Conservation (phyloP, 2,329 filamentous ascomycete species). For the Lasiodiplodia theobromae region DNA sequence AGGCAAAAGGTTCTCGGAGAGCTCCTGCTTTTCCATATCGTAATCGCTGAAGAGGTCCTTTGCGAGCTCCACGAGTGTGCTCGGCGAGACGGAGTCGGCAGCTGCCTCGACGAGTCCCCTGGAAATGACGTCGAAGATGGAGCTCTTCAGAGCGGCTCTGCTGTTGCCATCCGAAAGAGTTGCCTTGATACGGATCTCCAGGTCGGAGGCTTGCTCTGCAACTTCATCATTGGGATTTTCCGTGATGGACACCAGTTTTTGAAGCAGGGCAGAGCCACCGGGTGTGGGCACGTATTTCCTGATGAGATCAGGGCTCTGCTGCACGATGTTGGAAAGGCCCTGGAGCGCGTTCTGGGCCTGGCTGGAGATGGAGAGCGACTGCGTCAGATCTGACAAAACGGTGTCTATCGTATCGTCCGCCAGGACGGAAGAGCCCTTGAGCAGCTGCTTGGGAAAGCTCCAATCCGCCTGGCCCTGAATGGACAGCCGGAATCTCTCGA, state of each 20-base stretch:
- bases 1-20: slow-evolving; percentile 63
- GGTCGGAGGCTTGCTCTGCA: slow-evolving; percentile 50
- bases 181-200: slow-evolving; percentile 48
- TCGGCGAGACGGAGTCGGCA: slow-evolving; percentile 55
- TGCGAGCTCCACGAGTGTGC: slow-evolving; percentile 63
- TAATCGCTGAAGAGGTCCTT: slow-evolving; percentile 53
- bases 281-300: slow-evolving; percentile 52
- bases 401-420: slow-evolving; percentile 46
- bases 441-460: slow-evolving; percentile 46
- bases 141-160: slow-evolving; percentile 50
- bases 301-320: slow-evolving; percentile 50
- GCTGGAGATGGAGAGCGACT: slow-evolving; percentile 47
- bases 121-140: slow-evolving; percentile 61
- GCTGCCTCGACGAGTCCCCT: slow-evolving; percentile 58
- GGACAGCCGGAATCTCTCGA: slow-evolving; percentile 39
- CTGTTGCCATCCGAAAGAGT: slow-evolving; percentile 43
- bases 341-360: slow-evolving; percentile 48
- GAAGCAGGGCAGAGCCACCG: slow-evolving; percentile 59
- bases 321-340: slow-evolving; percentile 55
- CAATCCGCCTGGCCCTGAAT: slow-evolving; percentile 44
- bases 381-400: slow-evolving; percentile 48
- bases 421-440: slow-evolving; percentile 44
- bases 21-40: slow-evolving; percentile 6
- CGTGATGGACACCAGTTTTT: slow-evolving; percentile 60
- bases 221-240: slow-evolving; percentile 62